These are phyloP conservation scores for Trichoderma sp. DNA, from an alignment of 2,329 filamentous ascomycete genomes.

Conservation along the genomic window DNA sequence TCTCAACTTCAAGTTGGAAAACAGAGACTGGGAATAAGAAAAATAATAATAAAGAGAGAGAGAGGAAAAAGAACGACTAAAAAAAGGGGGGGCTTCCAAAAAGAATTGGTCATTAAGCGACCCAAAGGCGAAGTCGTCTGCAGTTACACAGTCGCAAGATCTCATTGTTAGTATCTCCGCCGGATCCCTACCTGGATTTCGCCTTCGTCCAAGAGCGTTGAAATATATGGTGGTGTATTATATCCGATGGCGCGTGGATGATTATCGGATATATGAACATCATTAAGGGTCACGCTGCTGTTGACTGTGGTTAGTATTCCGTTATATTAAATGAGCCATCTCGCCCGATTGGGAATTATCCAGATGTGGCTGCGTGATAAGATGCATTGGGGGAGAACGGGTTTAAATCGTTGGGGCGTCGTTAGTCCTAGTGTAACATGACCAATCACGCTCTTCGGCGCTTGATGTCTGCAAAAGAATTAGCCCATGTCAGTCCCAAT, in stretches of 20 bases:
- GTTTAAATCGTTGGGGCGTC: neutral
- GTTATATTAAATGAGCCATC: neutral
- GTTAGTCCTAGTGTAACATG: slow-evolving; percentile 2
- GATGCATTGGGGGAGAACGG: neutral
- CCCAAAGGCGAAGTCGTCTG: neutral
- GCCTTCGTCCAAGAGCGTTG: neutral
- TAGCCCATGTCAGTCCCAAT: neutral
- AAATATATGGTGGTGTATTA: neutral
- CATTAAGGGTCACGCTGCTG: slow-evolving; percentile 9
- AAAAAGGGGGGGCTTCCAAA: neutral
- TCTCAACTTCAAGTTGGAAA: neutral
- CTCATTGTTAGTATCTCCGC: slow-evolving; percentile 1
- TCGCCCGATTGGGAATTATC: neutral
- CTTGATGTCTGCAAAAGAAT: slow-evolving; percentile 22
- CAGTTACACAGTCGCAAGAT: neutral
- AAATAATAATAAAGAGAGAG: neutral
- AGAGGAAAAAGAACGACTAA: neutral
- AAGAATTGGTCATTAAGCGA: neutral
- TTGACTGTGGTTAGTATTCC: slow-evolving; percentile 14
- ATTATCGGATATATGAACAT: neutral
- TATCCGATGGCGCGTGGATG: neutral
- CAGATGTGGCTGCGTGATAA: neutral
- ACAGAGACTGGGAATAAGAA: neutral
- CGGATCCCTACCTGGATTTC: slow-evolving; percentile 4
- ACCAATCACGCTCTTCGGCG: slow-evolving; percentile 22